phyloP scores from a whole-genome alignment of 176 grass and related monocot species.

The Oryza meridionalis region DNA sequence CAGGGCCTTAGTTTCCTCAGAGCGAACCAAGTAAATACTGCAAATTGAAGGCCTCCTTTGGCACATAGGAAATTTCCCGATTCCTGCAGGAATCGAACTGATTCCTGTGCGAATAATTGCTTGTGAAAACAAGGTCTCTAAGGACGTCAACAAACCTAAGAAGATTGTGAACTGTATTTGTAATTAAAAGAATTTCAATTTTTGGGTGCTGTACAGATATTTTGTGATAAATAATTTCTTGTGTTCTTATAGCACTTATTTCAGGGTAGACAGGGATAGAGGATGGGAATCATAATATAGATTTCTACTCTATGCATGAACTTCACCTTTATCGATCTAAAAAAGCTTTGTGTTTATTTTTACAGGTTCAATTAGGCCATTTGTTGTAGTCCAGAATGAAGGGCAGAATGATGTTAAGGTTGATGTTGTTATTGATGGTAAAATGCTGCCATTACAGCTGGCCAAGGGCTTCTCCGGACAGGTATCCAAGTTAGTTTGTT shows the following conservation, averaged over 20 bases:
- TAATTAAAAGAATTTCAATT: not conserved
- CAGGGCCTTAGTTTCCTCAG: not conserved
- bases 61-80: not conserved
- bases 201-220: not conserved
- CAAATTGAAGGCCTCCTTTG: not conserved
- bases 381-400: slow-evolving; percentile 57
- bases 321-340: slow-evolving; percentile 13
- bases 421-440: slow-evolving; percentile 34
- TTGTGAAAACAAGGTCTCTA: not conserved
- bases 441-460: slow-evolving; percentile 7
- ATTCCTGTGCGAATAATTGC: not conserved
- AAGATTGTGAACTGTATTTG: not conserved
- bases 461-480: slow-evolving; percentile 32
- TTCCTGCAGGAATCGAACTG: not conserved
- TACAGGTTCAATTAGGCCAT: slow-evolving; percentile 53
- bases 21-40: not conserved
- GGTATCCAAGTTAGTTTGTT: slow-evolving; percentile 49
- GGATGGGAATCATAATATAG: not conserved
- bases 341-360: slow-evolving; percentile 30
- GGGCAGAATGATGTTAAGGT: slow-evolving; percentile 47
- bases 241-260: slow-evolving; percentile 5
- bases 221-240: slow-evolving; percentile 21
- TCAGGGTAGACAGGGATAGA: slow-evolving; percentile 1
- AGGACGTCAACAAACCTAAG: not conserved
- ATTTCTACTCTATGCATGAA: not conserved